Base-by-base conservation (phyloP, 768 basidiomycete genomes). In the Paxillus ammoniavirescens region DNA sequence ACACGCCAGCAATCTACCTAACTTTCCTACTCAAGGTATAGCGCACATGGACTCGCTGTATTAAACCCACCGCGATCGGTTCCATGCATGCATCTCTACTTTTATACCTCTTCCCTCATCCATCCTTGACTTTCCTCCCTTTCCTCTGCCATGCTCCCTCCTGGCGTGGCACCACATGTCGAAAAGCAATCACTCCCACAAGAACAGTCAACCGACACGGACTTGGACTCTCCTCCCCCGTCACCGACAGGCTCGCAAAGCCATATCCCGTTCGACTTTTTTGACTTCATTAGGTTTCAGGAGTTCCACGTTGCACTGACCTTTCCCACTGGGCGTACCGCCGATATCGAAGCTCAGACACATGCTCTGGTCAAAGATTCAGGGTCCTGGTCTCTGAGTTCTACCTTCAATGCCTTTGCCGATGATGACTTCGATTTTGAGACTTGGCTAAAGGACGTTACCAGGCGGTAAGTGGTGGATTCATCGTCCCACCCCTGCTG, bases 261-360 rank as follows among this genome's bases (percentile, higher is more conserved):
- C 41, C 72, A 61, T 49, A 75, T 81, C 13, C 67, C 73, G n/a
- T 58, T 80, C 10, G 76, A 74, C 38, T 73, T 71, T 56, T 82
- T 83, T 56, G 81, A 84, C 60, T 78, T 74, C 4, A 57, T 61
- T 18, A 82, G 80, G 14, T 74, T 79, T 30, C 63, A 59, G 3
- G 58, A 72, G 42, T 71, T 83, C 5, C 67, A 31, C 68, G 3
- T 69, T 14, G 3, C 31, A 8, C 3, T 31, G 71, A 42, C 73
- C 74, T 0, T 59, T 12, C 31, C 2, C 17, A 18, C 17, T 21
- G 23, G 36, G 21, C 13, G 17, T 42, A 4, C 42, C 42, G 9
- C 26, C 21, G 42, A 13, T 26, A 12, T 13, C 15, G 42, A 18
- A 14, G 42, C 21, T 8, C 21, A 21, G 42, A 6, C 10, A 43